Base-by-base conservation (phyloP, 208 protist species). In the Porcisia deanei region DNA sequence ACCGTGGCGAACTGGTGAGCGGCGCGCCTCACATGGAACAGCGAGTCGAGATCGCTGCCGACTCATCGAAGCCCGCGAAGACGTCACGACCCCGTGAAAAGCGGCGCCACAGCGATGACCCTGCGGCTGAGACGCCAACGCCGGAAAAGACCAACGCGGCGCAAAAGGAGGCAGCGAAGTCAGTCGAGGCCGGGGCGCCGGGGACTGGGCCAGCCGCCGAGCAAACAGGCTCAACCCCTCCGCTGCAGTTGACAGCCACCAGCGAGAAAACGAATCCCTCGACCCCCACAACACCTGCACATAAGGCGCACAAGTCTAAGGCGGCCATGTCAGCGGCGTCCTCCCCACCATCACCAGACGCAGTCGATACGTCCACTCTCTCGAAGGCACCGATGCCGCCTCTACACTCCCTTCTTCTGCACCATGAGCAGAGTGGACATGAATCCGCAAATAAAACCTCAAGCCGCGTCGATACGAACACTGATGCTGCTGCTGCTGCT, bases 301-400 rank as follows among this genome's bases (percentile, higher is more conserved):
- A 41, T 18, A 67, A 67, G 39, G 43, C 63, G 22, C 1, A 37
- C 22, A 67, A 67, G 63, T 67, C 63, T 5, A 71, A 47, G n/a
- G 47, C 65, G 9, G 47, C 65, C 9, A 55, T 20, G 14, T 57
- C 47, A 57, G 65, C 47, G 30, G 18, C 65, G 22, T 71, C 30
- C 65, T 20, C 63, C 20, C 20, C 22, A 4, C 39, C 63, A 49
- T 16, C 63, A 52, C 45, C 41, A n/a, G 63, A 67, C 45, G 63
- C 63, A 67, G 63, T 39, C 41, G 63, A 30, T 18, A 67, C 41
- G 9, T 30, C 18, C 16, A 49, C 63, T 49, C 41, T 67, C 16
- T 67, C 41, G 22, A 67, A 30, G 22, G 25, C 25, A 25, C 63
- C 37, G 25, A 34, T 41, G 45, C 45, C 14, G 47, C 65, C 41